These are phyloP conservation scores for Boletus barrowsii DNA, from an alignment of 768 basidiomycete genomes.

Conservation along the genomic window DNA sequence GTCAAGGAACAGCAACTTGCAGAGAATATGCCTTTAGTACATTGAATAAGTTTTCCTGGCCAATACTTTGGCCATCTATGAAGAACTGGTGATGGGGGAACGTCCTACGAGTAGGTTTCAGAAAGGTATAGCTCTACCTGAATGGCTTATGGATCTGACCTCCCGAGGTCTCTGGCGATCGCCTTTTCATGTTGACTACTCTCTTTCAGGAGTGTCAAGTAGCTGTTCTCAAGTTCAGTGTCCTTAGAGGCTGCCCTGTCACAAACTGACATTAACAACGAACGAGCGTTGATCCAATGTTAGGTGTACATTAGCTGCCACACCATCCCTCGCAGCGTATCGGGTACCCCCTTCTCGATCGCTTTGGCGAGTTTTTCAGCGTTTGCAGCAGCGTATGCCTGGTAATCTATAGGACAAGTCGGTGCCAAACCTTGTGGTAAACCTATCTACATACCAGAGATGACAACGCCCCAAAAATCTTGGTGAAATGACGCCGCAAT, in stretches of 20 bases:
- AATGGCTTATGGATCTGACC: constrained; percentile 39
- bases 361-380: constrained; percentile 81
- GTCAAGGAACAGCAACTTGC: constrained; percentile 41
- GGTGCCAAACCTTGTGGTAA: background rate
- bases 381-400: constrained; percentile 74
- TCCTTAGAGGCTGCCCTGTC: constrained; percentile 92
- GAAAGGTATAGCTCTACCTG: constrained; percentile 4
- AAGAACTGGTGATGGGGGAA: constrained; percentile 98
- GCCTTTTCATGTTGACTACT: constrained; percentile 89
- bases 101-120: constrained; percentile 50
- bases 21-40: constrained; percentile 97
- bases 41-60: constrained; percentile 97
- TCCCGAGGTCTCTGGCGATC: constrained; percentile 87
- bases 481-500: constrained; percentile 5
- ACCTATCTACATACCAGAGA: constrained; percentile 57
- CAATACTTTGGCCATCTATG: constrained; percentile 89
- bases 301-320: constrained; percentile 86
- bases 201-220: constrained; percentile 79
- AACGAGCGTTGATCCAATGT: constrained; percentile 1
- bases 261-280: constrained; percentile 14
- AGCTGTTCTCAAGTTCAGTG: constrained; percentile 74
- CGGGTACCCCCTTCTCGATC: constrained; percentile 90
- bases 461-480: constrained; percentile 96
- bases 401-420: constrained; percentile 64
- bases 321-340: constrained; percentile 87